phyloP scores from a whole-genome alignment of 129 eudicot species.

The Mikania micrantha region DNA sequence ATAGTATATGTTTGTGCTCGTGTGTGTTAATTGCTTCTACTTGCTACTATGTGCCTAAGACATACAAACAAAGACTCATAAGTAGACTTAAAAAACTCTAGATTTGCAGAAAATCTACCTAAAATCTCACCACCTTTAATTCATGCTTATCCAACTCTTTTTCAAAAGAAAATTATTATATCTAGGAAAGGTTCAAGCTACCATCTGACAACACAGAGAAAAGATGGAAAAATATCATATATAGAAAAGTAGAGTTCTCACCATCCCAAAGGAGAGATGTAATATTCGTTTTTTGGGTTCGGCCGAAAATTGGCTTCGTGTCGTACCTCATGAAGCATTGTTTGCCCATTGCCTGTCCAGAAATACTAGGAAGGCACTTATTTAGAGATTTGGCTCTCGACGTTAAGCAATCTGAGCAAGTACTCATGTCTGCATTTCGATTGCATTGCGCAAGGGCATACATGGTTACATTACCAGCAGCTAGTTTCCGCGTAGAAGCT shows the following conservation, averaged over 20 bases:
- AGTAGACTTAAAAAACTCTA: too few relatives aligned
- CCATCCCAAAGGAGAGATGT: constrained; percentile 40
- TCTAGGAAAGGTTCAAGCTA: too few relatives aligned
- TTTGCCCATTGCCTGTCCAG: constrained; percentile 50
- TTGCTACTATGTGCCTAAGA: too few relatives aligned
- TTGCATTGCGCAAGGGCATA: constrained; percentile 61
- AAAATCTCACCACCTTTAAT: too few relatives aligned
- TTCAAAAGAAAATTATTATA: too few relatives aligned
- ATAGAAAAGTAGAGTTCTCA: neutral
- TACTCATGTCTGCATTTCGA: constrained; percentile 29
- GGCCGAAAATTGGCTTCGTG: constrained; percentile 36
- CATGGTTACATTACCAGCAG: constrained; percentile 19
- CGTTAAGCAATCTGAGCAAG: constrained; percentile 50
- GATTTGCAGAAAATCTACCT: too few relatives aligned
- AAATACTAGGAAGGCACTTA: constrained; percentile 40
- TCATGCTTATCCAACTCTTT: too few relatives aligned
- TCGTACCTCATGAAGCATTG: constrained; percentile 64
- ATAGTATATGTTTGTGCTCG: too few relatives aligned
- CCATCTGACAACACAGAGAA: too few relatives aligned
- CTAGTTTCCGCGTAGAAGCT: constrained; percentile 24
- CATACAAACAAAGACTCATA: too few relatives aligned
- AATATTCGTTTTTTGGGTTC: constrained; percentile 44
- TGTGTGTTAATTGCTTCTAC: too few relatives aligned
- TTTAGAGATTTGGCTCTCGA: constrained; percentile 26
- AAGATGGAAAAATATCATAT: neutral